Evolutionary conservation across 2,329 filamentous ascomycete genomes (phyloP).

Genomic region (Fusarium nurragi): DNA sequence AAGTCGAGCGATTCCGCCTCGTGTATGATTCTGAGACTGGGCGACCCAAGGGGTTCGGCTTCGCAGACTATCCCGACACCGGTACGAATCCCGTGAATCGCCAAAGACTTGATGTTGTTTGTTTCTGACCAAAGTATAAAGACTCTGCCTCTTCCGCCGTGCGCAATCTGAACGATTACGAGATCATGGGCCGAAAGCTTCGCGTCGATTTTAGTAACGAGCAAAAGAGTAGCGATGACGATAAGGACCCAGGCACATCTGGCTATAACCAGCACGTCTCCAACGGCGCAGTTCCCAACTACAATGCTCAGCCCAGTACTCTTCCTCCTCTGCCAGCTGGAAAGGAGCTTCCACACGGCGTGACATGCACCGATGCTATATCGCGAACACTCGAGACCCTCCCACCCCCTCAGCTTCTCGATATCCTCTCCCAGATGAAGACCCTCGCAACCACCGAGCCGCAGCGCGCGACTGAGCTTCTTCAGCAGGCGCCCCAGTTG

Average conservation of each 20-base stretch:
- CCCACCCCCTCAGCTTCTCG: slow-evolving; percentile 87
- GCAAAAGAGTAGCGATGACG: slow-evolving; percentile 75
- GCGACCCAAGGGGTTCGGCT: slow-evolving; percentile 94
- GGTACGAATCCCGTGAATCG: slow-evolving; percentile 60
- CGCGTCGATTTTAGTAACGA: slow-evolving; percentile 97
- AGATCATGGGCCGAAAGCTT: slow-evolving; percentile 93
- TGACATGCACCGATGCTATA: slow-evolving; percentile 89
- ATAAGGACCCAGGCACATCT: slow-evolving; percentile 39
- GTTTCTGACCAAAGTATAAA: slow-evolving; percentile 44
- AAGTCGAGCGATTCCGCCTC: slow-evolving; percentile 89
- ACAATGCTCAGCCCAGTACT: slow-evolving; percentile 55
- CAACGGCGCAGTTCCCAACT: slow-evolving; percentile 49
- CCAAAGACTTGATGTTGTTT: background rate
- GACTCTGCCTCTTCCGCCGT: slow-evolving; percentile 91
- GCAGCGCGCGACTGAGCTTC: slow-evolving; percentile 82
- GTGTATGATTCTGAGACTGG: slow-evolving; percentile 97
- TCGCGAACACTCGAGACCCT: slow-evolving; percentile 89
- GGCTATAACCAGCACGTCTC: slow-evolving; percentile 43
- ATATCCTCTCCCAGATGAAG: slow-evolving; percentile 96
- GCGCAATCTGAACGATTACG: slow-evolving; percentile 92
- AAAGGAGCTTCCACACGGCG: slow-evolving; percentile 81
- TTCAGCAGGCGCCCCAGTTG: slow-evolving; percentile 89
- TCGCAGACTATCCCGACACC: slow-evolving; percentile 92
- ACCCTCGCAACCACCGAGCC: slow-evolving; percentile 84
- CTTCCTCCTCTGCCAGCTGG: slow-evolving; percentile 87